Conservation (phyloP, 1,284 basidiomycete genomes). For the Pseudozyma tsukubaensis region DNA sequence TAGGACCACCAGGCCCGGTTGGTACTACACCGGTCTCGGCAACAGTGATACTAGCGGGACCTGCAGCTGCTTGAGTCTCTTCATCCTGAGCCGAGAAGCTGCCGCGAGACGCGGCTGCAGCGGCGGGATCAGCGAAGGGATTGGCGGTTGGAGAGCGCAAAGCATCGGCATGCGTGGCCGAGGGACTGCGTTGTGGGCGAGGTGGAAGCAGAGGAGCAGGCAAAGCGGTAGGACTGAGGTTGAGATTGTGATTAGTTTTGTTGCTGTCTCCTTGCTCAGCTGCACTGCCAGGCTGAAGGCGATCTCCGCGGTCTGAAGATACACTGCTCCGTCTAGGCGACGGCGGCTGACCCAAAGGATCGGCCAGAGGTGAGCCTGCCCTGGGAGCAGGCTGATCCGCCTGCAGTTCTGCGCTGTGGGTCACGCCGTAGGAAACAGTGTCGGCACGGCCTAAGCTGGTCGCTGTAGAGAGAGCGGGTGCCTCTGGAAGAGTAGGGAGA, state of each 20-base stretch:
- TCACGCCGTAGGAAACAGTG: slow-evolving; percentile 41
- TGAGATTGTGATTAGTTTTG: slow-evolving; percentile 25
- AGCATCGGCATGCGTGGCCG: slow-evolving; percentile 18
- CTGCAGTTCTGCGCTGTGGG: slow-evolving; percentile 43
- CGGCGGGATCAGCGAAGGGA: slow-evolving; percentile 34
- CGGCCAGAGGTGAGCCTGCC: slow-evolving; percentile 2
- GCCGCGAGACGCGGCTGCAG: slow-evolving; percentile 1
- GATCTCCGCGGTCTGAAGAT: slow-evolving; percentile 21
- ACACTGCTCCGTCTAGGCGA: slow-evolving; percentile 22
- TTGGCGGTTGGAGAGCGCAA: slow-evolving; percentile 29
- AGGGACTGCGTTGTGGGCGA: slow-evolving; percentile 33
- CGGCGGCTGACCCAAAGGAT: neutral
- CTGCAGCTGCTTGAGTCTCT: slow-evolving; percentile 11
- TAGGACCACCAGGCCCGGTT: slow-evolving; percentile 52
- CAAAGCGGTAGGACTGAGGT: slow-evolving; percentile 42
- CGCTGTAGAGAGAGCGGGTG: slow-evolving; percentile 14
- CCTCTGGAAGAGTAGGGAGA: slow-evolving; percentile 31
- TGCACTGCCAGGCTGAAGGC: slow-evolving; percentile 17
- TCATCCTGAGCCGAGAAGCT: slow-evolving; percentile 12
- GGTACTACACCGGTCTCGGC: slow-evolving; percentile 55
- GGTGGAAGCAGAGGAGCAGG: slow-evolving; percentile 44
- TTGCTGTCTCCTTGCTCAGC: slow-evolving; percentile 6
- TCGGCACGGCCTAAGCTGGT: slow-evolving; percentile 38
- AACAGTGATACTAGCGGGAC: slow-evolving; percentile 45
- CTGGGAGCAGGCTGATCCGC: slow-evolving; percentile 7